Evolutionary conservation across 1,139 yeast species (phyloP), one percentile per base, ranked within the genome.

Genomic region (Ogataea hybrid): DNA sequence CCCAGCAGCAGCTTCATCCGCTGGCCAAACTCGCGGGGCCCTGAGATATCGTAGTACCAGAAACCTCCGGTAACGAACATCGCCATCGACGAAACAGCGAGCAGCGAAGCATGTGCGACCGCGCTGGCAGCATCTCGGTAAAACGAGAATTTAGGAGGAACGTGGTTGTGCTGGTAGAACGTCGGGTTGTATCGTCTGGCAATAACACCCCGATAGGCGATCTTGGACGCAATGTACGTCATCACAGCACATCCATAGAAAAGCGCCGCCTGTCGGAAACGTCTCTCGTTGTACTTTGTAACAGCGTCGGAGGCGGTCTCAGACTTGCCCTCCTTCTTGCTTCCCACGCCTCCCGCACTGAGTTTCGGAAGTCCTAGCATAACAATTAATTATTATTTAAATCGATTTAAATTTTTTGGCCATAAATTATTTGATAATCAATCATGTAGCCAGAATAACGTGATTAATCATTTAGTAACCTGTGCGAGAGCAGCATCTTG

Each of bases 61-160:
- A 88, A 82, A 1, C 79, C 71, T 2, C 96, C 95, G 32, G 87
- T 77, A 2, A 81, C 69, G 8, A 78, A 65, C 85, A 87, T 84
- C 4, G 87, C 76, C 54, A 85, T 76, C 0, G 88, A 77, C 2
- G 88, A 75, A 0, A 81, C 74, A 7, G 96, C 86, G 22, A 89
- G 67, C 35, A 85, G 64, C 0, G 95, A 77, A 0, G 96, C 95
- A 30, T 87, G 81, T 0, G 85, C 80, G 5, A 90, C 89, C 0
- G 97, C 97, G 28, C 81, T 81, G 22, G 88, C 79, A 2, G 96
- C 97, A 62, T 90, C 97, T 38, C 79, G 75, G 47, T 87, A 80
- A 61, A 84, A 80, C 38, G 84, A 84, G 59, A 84, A 85, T 35
- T 82, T 74, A 2, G 96, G 96, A 1, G 95, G 95, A 36, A 79